phyloP scores from a whole-genome alignment of 1,284 basidiomycete species.

The Mycosarcoma mackinlayi region DNA sequence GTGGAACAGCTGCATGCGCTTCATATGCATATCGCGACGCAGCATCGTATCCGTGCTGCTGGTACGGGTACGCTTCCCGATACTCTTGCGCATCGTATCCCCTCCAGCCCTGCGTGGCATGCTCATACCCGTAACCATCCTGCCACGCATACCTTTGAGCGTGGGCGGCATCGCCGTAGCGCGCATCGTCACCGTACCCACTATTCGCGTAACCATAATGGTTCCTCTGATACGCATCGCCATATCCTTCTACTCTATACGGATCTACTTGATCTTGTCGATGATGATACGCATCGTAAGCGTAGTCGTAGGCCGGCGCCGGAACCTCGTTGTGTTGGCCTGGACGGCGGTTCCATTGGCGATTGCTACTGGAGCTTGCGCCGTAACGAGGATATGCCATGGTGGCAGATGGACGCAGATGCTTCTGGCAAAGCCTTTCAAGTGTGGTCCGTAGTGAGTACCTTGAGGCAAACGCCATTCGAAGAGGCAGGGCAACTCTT shows the following conservation, averaged over 20 bases:
- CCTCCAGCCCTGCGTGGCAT: neutral
- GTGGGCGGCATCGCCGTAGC: constrained; percentile 13
- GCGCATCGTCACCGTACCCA: constrained; percentile 1
- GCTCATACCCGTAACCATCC: neutral
- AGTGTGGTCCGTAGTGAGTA: too few species aligned
- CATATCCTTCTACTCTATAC: constrained; percentile 1
- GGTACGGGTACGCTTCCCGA: constrained; percentile 1
- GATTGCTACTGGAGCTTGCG: constrained; percentile 4
- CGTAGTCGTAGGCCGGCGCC: neutral
- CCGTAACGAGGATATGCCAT: constrained; percentile 21
- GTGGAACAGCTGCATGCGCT: neutral
- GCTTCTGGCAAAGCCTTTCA: too few species aligned
- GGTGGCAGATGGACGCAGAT: neutral
- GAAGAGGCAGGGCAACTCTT: too few species aligned
- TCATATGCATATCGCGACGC: neutral
- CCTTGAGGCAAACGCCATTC: too few species aligned
- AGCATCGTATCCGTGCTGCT: neutral
- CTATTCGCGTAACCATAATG: too few species aligned
- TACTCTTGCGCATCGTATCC: constrained; percentile 6
- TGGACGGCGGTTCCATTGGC: constrained; percentile 4
- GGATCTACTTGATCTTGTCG: neutral
- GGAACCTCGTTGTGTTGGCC: neutral
- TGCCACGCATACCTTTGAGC: neutral
- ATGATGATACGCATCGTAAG: neutral
- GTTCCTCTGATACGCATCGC: neutral